A percentile compares a stretch with the other conserved stretches of the same genome.
phyloP scores from a whole-genome alignment of 2,329 filamentous ascomycete species.

The Mariannaea sp. region DNA sequence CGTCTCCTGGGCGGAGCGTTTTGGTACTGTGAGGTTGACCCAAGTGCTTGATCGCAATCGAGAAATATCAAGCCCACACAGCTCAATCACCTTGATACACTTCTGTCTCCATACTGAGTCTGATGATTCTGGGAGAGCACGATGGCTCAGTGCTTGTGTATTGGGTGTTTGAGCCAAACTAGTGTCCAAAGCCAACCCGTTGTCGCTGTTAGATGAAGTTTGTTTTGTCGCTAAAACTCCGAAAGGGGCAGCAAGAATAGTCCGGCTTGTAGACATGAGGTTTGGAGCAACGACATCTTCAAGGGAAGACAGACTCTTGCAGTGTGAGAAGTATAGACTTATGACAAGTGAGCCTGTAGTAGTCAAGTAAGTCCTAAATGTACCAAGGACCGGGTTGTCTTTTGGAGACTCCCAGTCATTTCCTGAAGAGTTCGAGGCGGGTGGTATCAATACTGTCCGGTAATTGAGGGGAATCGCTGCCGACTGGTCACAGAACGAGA shows the following conservation, averaged over 20 bases:
- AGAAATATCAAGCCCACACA: slow-evolving; percentile 53
- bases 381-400: slow-evolving; percentile 48
- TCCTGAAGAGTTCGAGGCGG: slow-evolving; percentile 25
- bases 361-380: slow-evolving; percentile 59
- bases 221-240: slow-evolving; percentile 47
- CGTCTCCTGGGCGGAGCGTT: slow-evolving; percentile 49
- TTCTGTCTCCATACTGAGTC: slow-evolving; percentile 55
- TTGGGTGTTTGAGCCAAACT: slow-evolving; percentile 56
- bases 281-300: slow-evolving; percentile 50
- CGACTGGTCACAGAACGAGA: slow-evolving; percentile 54
- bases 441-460: slow-evolving; percentile 55
- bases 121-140: slow-evolving; percentile 47
- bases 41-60: slow-evolving; percentile 52
- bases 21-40: slow-evolving; percentile 56
- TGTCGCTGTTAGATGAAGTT: slow-evolving; percentile 23
- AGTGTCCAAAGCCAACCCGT: slow-evolving; percentile 39
- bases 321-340: slow-evolving; percentile 53
- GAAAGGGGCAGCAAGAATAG: slow-evolving; percentile 60
- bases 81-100: slow-evolving; percentile 56
- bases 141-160: slow-evolving; percentile 53
- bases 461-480: slow-evolving; percentile 59
- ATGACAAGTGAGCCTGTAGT: slow-evolving; percentile 60
- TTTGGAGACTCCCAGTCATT: slow-evolving; percentile 25
- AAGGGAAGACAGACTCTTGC: slow-evolving; percentile 53
- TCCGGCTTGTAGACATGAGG: slow-evolving; percentile 47